Base-by-base conservation (phyloP, 176 grass and related monocot species). In the Avena insularis region DNA sequence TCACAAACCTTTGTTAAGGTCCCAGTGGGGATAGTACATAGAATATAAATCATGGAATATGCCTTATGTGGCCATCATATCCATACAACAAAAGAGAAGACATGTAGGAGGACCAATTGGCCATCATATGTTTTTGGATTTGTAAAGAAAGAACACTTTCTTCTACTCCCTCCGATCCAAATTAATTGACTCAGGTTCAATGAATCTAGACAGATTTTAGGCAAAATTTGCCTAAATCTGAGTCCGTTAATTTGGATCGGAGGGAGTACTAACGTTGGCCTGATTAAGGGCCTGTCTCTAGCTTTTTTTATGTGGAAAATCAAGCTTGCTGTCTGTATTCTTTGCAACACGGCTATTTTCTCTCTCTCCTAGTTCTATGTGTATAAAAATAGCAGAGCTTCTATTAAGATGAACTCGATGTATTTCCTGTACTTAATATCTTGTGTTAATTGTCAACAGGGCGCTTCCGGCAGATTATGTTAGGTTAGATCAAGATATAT, bases 401-500 rank as follows among this genome's bases (percentile, higher is more conserved):
- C 50, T 5, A 36, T 71, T 16, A 61, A 67, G 35, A 62, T 78
- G 69, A 56, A 67, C 27, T 12, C 19, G 73, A 84, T 57, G 15
- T 50, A 50, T 69, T 79, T 58, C 50, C 40, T 80, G 4, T 29
- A 31, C 61, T 31, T 33, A 60, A 25, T 54, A 35, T 85, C 49
- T 64, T 64, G 10, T 85, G 20, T 64, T 78, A 78, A 86, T 85
- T 95, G 69, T 96, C 63, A 81, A 94, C 97, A 99, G 97, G 88
- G 58, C 94, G 71, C 84, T 97, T 80, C 94, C 94, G 43, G 88
- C 85, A 87, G 94, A 99, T 90, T 99, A 93, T 94, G 97, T 93
- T 84, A 97, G 94, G 68, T 92, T 99, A 88, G 97, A 99, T 93
- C 97, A 99, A 81, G 97, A 99, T 85, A 99, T 99, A 87, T 81